Evolutionary conservation across 2,329 filamentous ascomycete species (phyloP).

Genomic region (Fusarium protoensiforme): DNA sequence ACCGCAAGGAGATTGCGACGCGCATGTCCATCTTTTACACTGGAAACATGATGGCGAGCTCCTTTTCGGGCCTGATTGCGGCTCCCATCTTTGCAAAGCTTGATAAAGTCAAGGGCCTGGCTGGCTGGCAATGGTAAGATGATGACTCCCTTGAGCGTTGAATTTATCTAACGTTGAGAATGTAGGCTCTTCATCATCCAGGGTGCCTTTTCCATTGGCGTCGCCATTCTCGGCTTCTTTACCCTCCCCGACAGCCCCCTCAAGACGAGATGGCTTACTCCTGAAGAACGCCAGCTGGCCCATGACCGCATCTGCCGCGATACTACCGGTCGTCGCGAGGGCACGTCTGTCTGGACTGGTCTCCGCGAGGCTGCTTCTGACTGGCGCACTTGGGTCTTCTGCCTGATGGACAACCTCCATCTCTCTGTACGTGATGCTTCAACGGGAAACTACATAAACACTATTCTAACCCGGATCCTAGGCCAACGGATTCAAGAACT

Average conservation of each 20-base stretch:
- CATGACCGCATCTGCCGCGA: conserved; percentile 50
- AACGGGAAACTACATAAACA: conserved; percentile 9
- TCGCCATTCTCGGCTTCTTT: conserved; percentile 47
- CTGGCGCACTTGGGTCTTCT: conserved; percentile 43
- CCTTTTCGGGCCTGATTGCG: conserved; percentile 58
- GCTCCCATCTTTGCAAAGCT: conserved; percentile 53
- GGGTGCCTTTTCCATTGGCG: conserved; percentile 38
- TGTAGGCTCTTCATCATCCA: conserved; percentile 45
- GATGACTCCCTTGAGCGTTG: no score
- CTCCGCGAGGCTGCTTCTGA: conserved; percentile 39
- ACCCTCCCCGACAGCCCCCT: conserved; percentile 53
- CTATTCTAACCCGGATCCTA: neutral
- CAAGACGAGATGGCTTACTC: conserved; percentile 51
- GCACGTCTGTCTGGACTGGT: conserved; percentile 49
- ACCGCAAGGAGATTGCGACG: conserved; percentile 58
- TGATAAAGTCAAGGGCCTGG: conserved; percentile 39
- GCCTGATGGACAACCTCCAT: conserved; percentile 28
- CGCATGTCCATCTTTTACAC: conserved; percentile 59
- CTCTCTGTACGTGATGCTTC: conserved; percentile 16
- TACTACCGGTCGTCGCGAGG: conserved; percentile 42
- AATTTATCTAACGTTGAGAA: neutral
- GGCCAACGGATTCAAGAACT: conserved; percentile 48
- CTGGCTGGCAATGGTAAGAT: conserved; percentile 47
- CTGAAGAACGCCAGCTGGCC: conserved; percentile 54
- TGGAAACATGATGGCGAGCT: conserved; percentile 49